Percentiles rank a stretch among this genome's conserved stretches.
Evolutionary conservation across 1,139 yeast species (phyloP).

Genomic region (Blastobotrys persicus): DNA sequence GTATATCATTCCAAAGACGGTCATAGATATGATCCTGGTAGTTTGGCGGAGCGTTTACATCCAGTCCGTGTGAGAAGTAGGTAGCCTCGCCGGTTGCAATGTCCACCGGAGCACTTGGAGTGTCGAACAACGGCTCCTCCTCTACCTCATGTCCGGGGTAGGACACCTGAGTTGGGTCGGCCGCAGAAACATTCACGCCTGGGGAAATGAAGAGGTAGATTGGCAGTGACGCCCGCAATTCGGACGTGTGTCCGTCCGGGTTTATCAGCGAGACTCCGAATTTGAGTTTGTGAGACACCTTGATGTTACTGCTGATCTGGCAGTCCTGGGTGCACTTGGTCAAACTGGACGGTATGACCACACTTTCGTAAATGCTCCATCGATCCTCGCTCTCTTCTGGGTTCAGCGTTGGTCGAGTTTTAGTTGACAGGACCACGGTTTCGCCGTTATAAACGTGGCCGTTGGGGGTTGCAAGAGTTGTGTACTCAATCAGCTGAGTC

Average conservation of each 20-base stretch:
- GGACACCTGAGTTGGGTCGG: conserved; percentile 45
- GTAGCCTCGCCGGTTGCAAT: conserved; percentile 21
- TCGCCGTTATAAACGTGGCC: conserved; percentile 54
- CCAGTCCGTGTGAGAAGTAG: conserved; percentile 17
- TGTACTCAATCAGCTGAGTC: conserved; percentile 59
- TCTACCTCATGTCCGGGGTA: conserved; percentile 24
- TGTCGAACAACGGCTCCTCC: conserved; percentile 26
- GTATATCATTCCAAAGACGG: conserved; percentile 70
- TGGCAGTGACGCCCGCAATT: conserved; percentile 73
- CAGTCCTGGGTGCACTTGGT: conserved; percentile 84
- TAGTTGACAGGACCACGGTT: conserved; percentile 47
- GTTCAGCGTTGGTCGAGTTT: conserved; percentile 28
- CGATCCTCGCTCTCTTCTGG: conserved; percentile 54
- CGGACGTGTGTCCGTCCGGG: conserved; percentile 76
- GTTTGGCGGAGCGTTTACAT: conserved; percentile 70
- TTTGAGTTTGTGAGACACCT: conserved; percentile 68
- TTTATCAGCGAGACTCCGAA: conserved; percentile 62
- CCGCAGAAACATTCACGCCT: conserved; percentile 53
- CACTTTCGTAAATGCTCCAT: conserved; percentile 68
- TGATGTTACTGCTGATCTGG: conserved; percentile 52
- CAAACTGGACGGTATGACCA: conserved; percentile 68
- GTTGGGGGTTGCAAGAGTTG: conserved; percentile 27
- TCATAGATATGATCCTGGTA: conserved; percentile 86
- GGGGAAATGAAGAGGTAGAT: conserved; percentile 72
- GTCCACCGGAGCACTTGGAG: conserved; percentile 26